phyloP scores from a whole-genome alignment of 2,329 filamentous ascomycete genomes.

The Cercospora brassicicola region DNA sequence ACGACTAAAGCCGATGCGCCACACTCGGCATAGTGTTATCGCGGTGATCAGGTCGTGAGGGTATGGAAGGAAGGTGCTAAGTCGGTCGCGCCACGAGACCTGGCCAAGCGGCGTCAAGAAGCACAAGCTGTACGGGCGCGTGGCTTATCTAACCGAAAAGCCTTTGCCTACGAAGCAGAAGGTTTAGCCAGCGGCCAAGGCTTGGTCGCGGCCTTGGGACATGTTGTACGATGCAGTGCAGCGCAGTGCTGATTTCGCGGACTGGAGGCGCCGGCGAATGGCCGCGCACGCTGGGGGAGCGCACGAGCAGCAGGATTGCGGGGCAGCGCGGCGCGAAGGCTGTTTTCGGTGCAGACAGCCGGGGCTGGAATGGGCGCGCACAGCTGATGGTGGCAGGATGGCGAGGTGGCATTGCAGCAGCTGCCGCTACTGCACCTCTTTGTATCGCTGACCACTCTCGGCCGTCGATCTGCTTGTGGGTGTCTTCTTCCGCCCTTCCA shows the following conservation, averaged over 20 bases:
- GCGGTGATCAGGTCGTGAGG: not conserved
- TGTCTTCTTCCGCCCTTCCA: not conserved
- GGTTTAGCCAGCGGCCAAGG: not conserved
- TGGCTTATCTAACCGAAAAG: slow-evolving; percentile 3
- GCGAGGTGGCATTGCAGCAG: not conserved
- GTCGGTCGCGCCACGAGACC: not conserved
- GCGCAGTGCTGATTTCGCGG: not conserved
- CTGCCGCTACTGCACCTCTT: not conserved
- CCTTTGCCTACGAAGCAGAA: not conserved
- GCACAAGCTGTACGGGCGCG: not conserved
- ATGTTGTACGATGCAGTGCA: not conserved
- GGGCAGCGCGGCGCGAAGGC: not conserved
- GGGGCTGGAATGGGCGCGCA: not conserved
- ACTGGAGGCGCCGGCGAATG: not conserved
- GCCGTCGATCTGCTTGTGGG: not conserved
- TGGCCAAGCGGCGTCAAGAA: slow-evolving; percentile 3
- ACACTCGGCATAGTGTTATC: not conserved
- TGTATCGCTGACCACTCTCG: not conserved
- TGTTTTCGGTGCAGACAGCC: not conserved
- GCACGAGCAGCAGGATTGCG: slow-evolving; percentile 5
- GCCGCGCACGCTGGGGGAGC: not conserved
- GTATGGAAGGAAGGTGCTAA: not conserved
- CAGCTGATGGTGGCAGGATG: not conserved
- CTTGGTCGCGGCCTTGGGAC: not conserved
- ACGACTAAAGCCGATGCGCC: not conserved